Percentiles rank a stretch among this genome's conserved stretches.
phyloP scores from a whole-genome alignment of 2,329 filamentous ascomycete species.

The Trichoderma atrobrunneum region DNA sequence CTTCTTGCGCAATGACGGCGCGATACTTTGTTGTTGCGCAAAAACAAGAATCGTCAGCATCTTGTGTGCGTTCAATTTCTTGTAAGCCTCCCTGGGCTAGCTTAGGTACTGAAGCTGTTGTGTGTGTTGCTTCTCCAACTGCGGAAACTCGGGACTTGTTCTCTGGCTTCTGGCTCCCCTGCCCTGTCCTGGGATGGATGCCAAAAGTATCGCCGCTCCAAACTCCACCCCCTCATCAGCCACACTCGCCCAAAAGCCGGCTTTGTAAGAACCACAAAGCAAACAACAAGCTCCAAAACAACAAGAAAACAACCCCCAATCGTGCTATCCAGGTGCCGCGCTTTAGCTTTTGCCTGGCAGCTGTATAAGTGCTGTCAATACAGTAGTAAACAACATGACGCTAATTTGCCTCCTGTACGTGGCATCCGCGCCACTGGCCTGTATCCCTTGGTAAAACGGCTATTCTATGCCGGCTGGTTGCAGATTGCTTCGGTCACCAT shows the following conservation, averaged over 20 bases:
- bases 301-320: neutral
- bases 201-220: neutral
- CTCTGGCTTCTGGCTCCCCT: neutral
- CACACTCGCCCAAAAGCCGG: neutral
- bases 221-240: neutral
- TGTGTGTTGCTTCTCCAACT: neutral
- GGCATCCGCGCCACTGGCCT: neutral
- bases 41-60: neutral
- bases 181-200: neutral
- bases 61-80: neutral
- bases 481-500: neutral
- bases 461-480: neutral
- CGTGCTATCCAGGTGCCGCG: neutral
- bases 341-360: neutral
- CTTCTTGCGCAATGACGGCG: neutral
- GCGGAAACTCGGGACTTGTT: slow-evolving; percentile 5
- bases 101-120: neutral
- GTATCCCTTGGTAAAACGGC: neutral
- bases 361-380: neutral
- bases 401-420: neutral
- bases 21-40: neutral
- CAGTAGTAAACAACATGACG: neutral
- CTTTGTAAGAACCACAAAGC: neutral
- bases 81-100: neutral
- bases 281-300: neutral